phyloP scores from a whole-genome alignment of 495 filamentous ascomycete genomes.

The Aspergillus campestris region DNA sequence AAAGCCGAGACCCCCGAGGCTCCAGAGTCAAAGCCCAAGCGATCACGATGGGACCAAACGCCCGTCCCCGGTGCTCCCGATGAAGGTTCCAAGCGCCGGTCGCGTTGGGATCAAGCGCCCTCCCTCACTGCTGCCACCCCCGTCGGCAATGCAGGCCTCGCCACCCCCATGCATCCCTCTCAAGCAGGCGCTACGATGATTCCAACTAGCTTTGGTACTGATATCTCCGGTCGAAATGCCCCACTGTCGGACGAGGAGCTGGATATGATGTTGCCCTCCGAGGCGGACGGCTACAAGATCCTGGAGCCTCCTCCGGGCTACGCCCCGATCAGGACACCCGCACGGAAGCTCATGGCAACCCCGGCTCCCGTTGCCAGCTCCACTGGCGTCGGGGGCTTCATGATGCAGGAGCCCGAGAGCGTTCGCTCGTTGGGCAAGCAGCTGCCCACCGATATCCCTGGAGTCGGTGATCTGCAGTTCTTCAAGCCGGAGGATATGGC shows the following conservation, averaged over 20 bases:
- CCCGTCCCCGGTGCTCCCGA: slow-evolving; percentile 48
- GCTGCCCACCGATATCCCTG: slow-evolving; percentile 92
- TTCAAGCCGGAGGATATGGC: slow-evolving; percentile 99
- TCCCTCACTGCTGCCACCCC: slow-evolving; percentile 59
- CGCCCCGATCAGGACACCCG: slow-evolving; percentile 68
- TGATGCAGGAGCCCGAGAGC: slow-evolving; percentile 94
- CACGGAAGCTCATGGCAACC: slow-evolving; percentile 70
- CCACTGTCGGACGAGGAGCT: slow-evolving; percentile 88
- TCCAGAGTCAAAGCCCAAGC: slow-evolving; percentile 55
- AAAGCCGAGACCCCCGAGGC: slow-evolving; percentile 38
- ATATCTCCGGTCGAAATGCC: slow-evolving; percentile 70
- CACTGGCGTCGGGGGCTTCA: slow-evolving; percentile 71
- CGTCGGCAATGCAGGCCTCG: slow-evolving; percentile 69
- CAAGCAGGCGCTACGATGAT: slow-evolving; percentile 49
- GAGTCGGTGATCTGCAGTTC: slow-evolving; percentile 94
- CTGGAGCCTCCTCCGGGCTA: slow-evolving; percentile 91
- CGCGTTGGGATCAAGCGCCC: slow-evolving; percentile 86
- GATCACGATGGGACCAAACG: slow-evolving; percentile 87
- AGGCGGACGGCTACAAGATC: slow-evolving; percentile 79
- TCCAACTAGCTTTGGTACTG: slow-evolving; percentile 63
- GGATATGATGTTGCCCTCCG: slow-evolving; percentile 72
- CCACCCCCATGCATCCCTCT: slow-evolving; percentile 79
- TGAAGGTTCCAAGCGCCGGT: slow-evolving; percentile 58
- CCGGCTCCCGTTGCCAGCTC: slow-evolving; percentile 57
- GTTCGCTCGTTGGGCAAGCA: slow-evolving; percentile 75